Evolutionary conservation across 768 basidiomycete genomes (phyloP).

Genomic region (Leccinum boreale): DNA sequence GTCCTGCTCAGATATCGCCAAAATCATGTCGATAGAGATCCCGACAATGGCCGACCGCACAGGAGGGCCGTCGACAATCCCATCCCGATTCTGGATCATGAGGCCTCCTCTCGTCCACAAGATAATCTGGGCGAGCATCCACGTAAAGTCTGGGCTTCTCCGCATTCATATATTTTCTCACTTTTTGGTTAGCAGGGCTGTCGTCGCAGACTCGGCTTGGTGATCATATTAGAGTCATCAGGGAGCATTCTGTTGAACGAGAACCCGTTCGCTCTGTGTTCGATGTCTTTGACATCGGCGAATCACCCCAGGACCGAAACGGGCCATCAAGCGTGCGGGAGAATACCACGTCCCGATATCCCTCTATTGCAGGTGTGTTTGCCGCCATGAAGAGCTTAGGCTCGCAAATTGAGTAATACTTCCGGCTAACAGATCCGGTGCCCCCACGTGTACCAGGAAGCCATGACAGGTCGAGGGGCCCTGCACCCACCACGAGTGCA

Average conservation of each 20-base stretch:
- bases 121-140: slow-evolving; percentile 7
- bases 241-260: slow-evolving; percentile 21
- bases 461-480: slow-evolving; percentile 14
- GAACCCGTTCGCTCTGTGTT: slow-evolving; percentile 27
- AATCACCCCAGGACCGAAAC: slow-evolving; percentile 17
- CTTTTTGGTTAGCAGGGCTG: background rate
- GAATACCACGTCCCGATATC: slow-evolving; percentile 5
- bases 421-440: slow-evolving; percentile 13
- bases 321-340: slow-evolving; percentile 14
- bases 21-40: background rate
- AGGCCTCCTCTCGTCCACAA: slow-evolving; percentile 1
- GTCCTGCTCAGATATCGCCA: slow-evolving; percentile 14
- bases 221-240: slow-evolving; percentile 17
- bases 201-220: slow-evolving; percentile 5
- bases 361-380: slow-evolving; percentile 14
- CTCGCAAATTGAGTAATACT: slow-evolving; percentile 1
- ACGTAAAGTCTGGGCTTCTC: slow-evolving; percentile 6
- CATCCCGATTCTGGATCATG: slow-evolving; percentile 2
- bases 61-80: slow-evolving; percentile 7
- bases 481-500: slow-evolving; percentile 8
- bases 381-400: background rate
- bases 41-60: background rate
- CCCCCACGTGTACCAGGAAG: slow-evolving; percentile 11
- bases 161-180: background rate
- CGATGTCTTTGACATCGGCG: slow-evolving; percentile 27